Base-by-base conservation (phyloP, 768 basidiomycete species). In the Auricularia cornea region DNA sequence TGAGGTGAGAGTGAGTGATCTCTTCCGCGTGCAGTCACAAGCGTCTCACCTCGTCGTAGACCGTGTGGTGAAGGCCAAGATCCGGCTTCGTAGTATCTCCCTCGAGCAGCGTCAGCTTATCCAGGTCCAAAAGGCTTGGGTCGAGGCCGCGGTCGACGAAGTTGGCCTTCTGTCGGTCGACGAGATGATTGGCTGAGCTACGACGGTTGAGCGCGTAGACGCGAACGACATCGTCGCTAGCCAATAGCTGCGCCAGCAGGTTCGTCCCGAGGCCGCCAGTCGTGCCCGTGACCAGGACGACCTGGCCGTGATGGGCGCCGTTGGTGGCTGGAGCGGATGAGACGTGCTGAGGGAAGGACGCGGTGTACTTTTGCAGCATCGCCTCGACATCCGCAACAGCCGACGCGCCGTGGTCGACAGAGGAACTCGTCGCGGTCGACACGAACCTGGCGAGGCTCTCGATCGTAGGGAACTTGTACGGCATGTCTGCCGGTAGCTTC, bases 231-330 rank as follows among this genome's bases (percentile, higher is more conserved):
- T 41, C 40, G 1, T 62, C 52, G 30, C 73, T 48, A 8, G 38
- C 60, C 32, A 72, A 57, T 14, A 78, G 70, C 3, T 63, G 62
- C 0, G 71, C 69, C 31, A 80, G 67, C 18, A 78, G 57, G 59
- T 75, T 73, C 1, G 76, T 75, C 18, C 80, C 79, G 1, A 80
- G 71, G 12, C 73, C 74, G 10, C 79, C 80, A 4, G 79, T 80
- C 1, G 78, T 76, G 10, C 80, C 79, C 3, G 80, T 80, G 40
- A 80, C 65, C 1, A 78, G 66, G 2, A 80, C 72, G 14, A 73
- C 71, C 2, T 73, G 64, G 23, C 67, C 66, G 44, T 18, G 20
- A 18, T 23, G 16, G 20, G 6, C 44, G 44, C 20, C 23, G 44
- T 18, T 23, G 6, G 44, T 16, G 16, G 20, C 20, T 1, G 44